Conservation (phyloP, 192 early-diverging fungal species). For the Mortierella hygrophila region DNA sequence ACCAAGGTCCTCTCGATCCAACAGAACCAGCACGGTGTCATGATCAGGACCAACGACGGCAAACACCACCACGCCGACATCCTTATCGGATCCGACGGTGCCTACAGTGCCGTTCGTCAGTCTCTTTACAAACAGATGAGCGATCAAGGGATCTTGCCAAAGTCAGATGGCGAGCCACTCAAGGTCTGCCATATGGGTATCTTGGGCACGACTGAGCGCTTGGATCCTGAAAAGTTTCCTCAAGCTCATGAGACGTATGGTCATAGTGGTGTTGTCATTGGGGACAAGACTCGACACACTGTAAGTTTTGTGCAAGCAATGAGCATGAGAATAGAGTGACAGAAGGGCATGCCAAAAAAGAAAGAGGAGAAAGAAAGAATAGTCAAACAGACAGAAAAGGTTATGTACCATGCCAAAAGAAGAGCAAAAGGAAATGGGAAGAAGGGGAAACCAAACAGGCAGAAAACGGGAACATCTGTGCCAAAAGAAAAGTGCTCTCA, state of each 20-base stretch:
- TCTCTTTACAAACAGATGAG: slow-evolving; percentile 16
- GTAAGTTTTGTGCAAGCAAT: not conserved
- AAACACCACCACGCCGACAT: slow-evolving; percentile 18
- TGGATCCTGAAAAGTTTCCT: slow-evolving; percentile 7
- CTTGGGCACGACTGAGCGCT: slow-evolving; percentile 17
- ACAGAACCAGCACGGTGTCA: slow-evolving; percentile 6
- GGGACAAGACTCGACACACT: slow-evolving; percentile 4
- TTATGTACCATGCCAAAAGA: not conserved
- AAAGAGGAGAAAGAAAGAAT: not conserved
- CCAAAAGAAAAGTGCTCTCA: not conserved
- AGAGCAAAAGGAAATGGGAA: not conserved
- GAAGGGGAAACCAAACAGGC: not conserved
- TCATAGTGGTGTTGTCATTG: not conserved
- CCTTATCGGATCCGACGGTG: slow-evolving; percentile 27
- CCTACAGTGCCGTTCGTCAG: slow-evolving; percentile 24
- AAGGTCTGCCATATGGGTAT: slow-evolving; percentile 24
- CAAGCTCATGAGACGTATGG: not conserved
- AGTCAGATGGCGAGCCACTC: slow-evolving; percentile 11
- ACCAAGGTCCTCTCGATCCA: slow-evolving; percentile 8
- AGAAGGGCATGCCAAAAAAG: no score
- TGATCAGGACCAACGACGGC: slow-evolving; percentile 22
- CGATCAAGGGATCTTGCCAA: slow-evolving; percentile 1
- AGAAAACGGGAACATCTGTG: not conserved
- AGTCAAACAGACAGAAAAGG: not conserved
- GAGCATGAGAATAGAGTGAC: not conserved